Base-by-base conservation (phyloP, 2,329 filamentous ascomycete genomes). In the Xylaria sp. region DNA sequence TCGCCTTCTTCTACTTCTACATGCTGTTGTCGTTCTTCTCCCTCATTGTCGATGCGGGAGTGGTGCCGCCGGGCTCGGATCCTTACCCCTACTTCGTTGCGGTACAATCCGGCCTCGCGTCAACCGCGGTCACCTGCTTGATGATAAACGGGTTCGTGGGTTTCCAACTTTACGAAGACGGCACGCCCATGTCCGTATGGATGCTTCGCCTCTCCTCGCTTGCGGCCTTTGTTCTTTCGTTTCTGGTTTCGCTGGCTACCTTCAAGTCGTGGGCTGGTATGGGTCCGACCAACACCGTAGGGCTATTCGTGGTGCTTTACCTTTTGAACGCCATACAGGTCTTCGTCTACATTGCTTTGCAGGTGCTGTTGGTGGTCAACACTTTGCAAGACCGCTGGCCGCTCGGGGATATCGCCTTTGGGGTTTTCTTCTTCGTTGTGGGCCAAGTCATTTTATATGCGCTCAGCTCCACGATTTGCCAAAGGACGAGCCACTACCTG, bases 111-210 rank as follows among this genome's bases (percentile, higher is more conserved):
- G 94, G 93, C 13, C 79, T 99, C 48, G 79, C 87, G 19, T 96
- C 91, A 34, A 91, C 94, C 1, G 82, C 96, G 22, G 88, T 94
- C 70, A 93, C 91, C 21, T 95, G 89, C 71, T 79, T 99, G 51
- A 78, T 97, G 65, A 92, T 99, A 78, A 97, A 97, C 72, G 94
- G 94, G 40, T 99, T 99, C 69, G 93, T 99, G 49, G 94, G 94
- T 29, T 99, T 99, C 74, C 94, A 97, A 74, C 80, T 99, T 11
- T 99, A 99, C 72, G 94, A 99, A 74, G 94, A 99, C 67, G 94
- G 94, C 46, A 99, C 94, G 1, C 88, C 89, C 1, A 78, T 97
- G 39, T 97, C 92, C 0, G 87, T 99, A 40, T 99, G 94, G 94
- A 85, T 97, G 64, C 78, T 99, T 57, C 87, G 93, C 48, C 75